Conservation (phyloP, 2,329 filamentous ascomycete genomes). For the Ophiostoma himal-ulmi region DNA sequence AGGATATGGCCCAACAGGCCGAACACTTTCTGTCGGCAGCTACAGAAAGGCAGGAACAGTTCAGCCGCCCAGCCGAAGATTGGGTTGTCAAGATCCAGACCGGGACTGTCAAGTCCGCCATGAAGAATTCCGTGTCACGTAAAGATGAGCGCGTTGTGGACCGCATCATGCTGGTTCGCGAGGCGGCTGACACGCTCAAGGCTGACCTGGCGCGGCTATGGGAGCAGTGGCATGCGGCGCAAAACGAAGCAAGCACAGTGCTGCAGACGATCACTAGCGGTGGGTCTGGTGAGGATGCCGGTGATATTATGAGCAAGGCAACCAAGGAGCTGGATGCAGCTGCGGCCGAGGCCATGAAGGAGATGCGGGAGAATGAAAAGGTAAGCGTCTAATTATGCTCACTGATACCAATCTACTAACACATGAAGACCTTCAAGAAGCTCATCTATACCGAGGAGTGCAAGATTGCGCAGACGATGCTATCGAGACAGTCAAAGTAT, state of each 20-base stretch:
- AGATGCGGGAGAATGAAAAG: slow-evolving; percentile 27
- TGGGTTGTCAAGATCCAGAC: slow-evolving; percentile 25
- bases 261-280: background rate
- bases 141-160: slow-evolving; percentile 23
- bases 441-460: slow-evolving; percentile 26
- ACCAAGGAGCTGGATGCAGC: slow-evolving; percentile 21
- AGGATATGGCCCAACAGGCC: slow-evolving; percentile 17
- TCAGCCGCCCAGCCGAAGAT: slow-evolving; percentile 18
- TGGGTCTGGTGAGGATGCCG: background rate
- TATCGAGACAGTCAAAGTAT: slow-evolving; percentile 26
- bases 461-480: slow-evolving; percentile 27
- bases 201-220: slow-evolving; percentile 24
- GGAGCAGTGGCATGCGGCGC: slow-evolving; percentile 36
- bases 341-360: slow-evolving; percentile 22
- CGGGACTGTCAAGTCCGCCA: no score
- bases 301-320: slow-evolving; percentile 21
- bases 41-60: slow-evolving; percentile 9
- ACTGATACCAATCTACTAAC: background rate
- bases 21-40: slow-evolving; percentile 15
- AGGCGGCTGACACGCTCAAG: slow-evolving; percentile 21
- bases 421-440: slow-evolving; percentile 23
- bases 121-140: slow-evolving; percentile 3
- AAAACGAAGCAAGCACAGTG: slow-evolving; percentile 38
- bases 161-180: slow-evolving; percentile 21
- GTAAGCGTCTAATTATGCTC: background rate